A percentile compares a stretch with the other conserved stretches of the same genome.
Evolutionary conservation across 1,284 basidiomycete species (phyloP).

Genomic region (Ceratobasidium sp.): DNA sequence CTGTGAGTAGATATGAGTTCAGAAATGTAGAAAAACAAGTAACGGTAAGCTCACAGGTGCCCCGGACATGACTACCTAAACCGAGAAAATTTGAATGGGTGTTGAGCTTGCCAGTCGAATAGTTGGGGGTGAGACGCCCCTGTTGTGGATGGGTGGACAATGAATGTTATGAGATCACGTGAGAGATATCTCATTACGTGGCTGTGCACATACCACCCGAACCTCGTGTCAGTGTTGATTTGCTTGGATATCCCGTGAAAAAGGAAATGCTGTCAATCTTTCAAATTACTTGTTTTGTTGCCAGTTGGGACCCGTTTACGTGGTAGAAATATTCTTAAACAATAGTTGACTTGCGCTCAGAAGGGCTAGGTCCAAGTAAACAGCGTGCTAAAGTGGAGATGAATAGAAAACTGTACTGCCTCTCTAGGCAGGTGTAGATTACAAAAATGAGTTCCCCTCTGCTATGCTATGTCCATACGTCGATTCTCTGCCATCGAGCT

Average conservation of each 20-base stretch:
- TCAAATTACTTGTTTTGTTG: too few relatives aligned
- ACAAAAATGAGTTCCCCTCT: constrained; percentile 11
- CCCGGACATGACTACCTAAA: constrained; percentile 14
- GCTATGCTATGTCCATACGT: constrained; percentile 8
- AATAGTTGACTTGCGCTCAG: background rate
- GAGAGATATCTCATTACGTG: too few relatives aligned
- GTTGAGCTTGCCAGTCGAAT: background rate
- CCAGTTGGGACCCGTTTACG: background rate
- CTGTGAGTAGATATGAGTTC: background rate
- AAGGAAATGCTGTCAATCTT: too few relatives aligned
- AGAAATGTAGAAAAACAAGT: background rate
- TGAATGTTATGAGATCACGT: constrained; percentile 27
- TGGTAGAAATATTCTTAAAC: background rate
- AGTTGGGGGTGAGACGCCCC: background rate
- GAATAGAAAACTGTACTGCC: constrained; percentile 4
- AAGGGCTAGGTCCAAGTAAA: too few relatives aligned
- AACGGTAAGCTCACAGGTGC: background rate
- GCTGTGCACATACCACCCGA: too few relatives aligned
- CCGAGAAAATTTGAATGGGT: background rate
- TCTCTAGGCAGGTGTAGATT: constrained; percentile 9
- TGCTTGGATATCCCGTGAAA: too few relatives aligned
- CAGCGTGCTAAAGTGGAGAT: too few relatives aligned
- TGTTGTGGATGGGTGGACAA: constrained; percentile 24
- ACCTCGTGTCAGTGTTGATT: too few relatives aligned
- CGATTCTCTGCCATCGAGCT: background rate